Percentiles rank a stretch among this genome's conserved stretches.
These are phyloP conservation scores for Mucor velutinosus DNA, from an alignment of 371 early-diverging fungal genomes.

Conservation along the genomic window DNA sequence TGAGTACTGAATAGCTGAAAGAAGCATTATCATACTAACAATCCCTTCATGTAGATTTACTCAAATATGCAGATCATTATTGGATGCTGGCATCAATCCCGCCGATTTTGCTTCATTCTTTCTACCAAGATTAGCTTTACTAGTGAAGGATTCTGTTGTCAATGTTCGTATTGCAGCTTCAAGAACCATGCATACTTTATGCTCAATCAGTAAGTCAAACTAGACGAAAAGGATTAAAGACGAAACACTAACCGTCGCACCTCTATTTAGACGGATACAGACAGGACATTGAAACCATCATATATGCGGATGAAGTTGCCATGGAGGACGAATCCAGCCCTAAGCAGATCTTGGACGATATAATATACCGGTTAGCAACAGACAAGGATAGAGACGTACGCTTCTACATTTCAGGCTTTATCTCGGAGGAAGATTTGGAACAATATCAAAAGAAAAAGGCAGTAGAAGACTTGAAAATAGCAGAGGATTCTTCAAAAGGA, in stretches of 20 bases:
- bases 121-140: constrained; percentile 34
- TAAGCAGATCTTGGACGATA: constrained; percentile 30
- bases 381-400: constrained; percentile 42
- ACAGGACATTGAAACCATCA: constrained; percentile 7
- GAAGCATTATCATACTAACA: too few species aligned
- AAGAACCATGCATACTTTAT: constrained; percentile 27
- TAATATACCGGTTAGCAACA: constrained; percentile 33
- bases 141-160: constrained; percentile 41
- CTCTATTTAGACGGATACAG: constrained; percentile 6
- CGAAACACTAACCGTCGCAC: background rate
- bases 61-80: constrained; percentile 38
- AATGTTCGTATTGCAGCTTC: constrained; percentile 49
- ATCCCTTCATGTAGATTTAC: constrained; percentile 30
- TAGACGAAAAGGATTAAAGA: background rate
- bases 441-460: background rate
- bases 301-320: background rate
- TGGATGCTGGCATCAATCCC: constrained; percentile 43
- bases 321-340: constrained; percentile 22
- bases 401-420: constrained; percentile 28
- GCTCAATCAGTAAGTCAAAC: constrained; percentile 11
- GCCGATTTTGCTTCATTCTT: constrained; percentile 48
- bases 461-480: background rate
- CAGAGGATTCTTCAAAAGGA: background rate
- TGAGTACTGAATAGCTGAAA: constrained; percentile 7
- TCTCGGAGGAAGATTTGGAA: constrained; percentile 13